Conservation (phyloP, 176 grass and related monocot genomes). For the Aegilops tauschii region DNA sequence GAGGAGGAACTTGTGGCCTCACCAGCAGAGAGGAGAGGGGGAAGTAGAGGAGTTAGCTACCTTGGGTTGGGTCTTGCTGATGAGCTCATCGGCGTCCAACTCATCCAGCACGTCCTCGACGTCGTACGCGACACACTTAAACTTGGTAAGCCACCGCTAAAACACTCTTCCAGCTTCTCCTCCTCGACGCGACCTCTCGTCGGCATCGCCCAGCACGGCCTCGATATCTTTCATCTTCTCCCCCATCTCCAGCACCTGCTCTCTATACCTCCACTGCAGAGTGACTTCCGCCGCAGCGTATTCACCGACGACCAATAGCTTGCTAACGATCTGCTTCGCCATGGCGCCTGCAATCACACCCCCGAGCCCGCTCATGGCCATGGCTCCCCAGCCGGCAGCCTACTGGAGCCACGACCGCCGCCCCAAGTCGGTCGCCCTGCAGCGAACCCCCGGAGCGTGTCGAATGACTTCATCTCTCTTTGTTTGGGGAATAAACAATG, state of each 20-base stretch:
- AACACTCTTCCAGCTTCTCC: background rate
- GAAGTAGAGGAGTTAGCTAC: background rate
- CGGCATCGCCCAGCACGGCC: background rate
- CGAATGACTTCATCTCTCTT: too few relatives aligned
- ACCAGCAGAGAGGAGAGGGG: too few relatives aligned
- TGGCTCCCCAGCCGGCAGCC: background rate
- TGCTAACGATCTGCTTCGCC: background rate
- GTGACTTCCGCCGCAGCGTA: background rate
- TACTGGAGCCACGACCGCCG: too few relatives aligned
- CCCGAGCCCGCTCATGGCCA: background rate
- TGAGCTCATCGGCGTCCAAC: background rate
- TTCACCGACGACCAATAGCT: background rate
- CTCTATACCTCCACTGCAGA: background rate
- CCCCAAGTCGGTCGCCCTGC: too few relatives aligned
- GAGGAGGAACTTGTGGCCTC: too few relatives aligned
- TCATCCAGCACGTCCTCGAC: background rate
- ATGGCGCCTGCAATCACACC: background rate
- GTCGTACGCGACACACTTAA: background rate
- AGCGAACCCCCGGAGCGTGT: too few relatives aligned
- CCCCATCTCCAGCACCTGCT: background rate
- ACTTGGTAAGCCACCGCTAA: background rate
- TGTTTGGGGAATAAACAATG: too few relatives aligned
- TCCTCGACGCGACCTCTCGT: background rate
- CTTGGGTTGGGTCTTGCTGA: background rate
- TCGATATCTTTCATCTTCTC: background rate